Base-by-base conservation (phyloP, 202 grass and related monocot genomes). In the Hordeum pubiflorum region DNA sequence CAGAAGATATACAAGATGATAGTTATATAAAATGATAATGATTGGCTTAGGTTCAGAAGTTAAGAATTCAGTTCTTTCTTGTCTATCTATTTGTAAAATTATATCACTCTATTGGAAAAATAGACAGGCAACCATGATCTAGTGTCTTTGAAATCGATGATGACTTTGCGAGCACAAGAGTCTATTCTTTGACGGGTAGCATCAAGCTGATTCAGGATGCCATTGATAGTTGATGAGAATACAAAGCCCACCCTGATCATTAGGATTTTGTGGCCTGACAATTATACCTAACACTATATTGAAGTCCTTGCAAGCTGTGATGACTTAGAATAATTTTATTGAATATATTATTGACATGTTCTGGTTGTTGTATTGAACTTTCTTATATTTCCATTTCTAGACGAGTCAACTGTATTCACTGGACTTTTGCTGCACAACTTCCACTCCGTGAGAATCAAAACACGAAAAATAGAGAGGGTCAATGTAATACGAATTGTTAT, bases 321-420 rank as follows among this genome's bases (percentile, higher is more conserved):
- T 61, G 15, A 69, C 3, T 79, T 15, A 58, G 10, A 81, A 81
- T 40, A 39, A 40, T 40, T 41, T n/a, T 50, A 73, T 9, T 64
- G 52, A 57, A 43, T 63, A 8, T 33, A 15, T 22, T 29, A 26
- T 44, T 61, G 18, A 14, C 62, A 8, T 48, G 64, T 75, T 39
- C 18, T 26, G 33, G n/a, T 55, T 66, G 18, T 18, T 58, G 26
- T 0, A 6, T 26, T 79, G 58, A 79, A 79, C 1, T 52, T 58
- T 65, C n/a, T 44, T 23, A 21, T 78, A 1, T 82, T 91, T 89
- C 48, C 77, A 85, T 82, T 86, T 75, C 56, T 86, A 97, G 88
- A 81, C 94, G 91, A 29, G 94, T 97, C 20, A 86, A 94, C 85
- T 94, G 94, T 90, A 97, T 97, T 82, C 90, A 92, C 63, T 94